Evolutionary conservation across 2,329 filamentous ascomycete genomes (phyloP).

Genomic region (Paraconiothyrium brasiliense): DNA sequence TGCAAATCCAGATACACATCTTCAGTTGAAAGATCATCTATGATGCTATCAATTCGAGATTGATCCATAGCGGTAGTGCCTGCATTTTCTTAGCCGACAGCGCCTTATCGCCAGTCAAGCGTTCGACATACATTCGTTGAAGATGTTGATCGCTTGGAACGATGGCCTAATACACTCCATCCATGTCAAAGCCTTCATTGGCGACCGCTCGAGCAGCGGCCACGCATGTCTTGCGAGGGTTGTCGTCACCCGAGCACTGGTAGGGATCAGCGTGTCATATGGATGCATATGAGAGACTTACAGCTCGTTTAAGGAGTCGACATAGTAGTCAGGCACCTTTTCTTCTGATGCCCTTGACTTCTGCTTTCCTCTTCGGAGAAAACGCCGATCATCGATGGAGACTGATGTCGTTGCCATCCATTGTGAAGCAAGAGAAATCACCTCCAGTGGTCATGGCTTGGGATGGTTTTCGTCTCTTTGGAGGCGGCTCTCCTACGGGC

Average conservation of each 20-base stretch:
- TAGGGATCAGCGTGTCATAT: neutral
- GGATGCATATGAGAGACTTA: slow-evolving; percentile 8
- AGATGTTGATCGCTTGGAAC: slow-evolving; percentile 27
- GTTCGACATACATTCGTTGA: slow-evolving; percentile 16
- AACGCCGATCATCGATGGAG: slow-evolving; percentile 25
- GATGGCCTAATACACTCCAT: slow-evolving; percentile 33
- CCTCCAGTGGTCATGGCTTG: slow-evolving; percentile 7
- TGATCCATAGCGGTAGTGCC: slow-evolving; percentile 11
- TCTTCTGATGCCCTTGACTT: slow-evolving; percentile 25
- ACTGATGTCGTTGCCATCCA: slow-evolving; percentile 23
- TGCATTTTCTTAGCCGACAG: slow-evolving; percentile 1
- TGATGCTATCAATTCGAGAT: slow-evolving; percentile 21
- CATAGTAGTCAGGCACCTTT: slow-evolving; percentile 29
- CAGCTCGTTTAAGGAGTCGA: slow-evolving; percentile 27
- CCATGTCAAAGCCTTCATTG: slow-evolving; percentile 26
- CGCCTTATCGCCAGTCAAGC: no score
- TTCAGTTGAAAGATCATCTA: slow-evolving; percentile 24
- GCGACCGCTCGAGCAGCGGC: slow-evolving; percentile 20
- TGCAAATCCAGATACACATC: slow-evolving; percentile 32
- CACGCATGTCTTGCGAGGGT: slow-evolving; percentile 29
- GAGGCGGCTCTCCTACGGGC: neutral
- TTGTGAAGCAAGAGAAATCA: slow-evolving; percentile 25
- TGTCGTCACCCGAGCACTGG: slow-evolving; percentile 31
- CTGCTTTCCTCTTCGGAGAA: slow-evolving; percentile 21
- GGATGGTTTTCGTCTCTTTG: slow-evolving; percentile 11